Evolutionary conservation across 176 grass and related monocot genomes (phyloP), one percentile per base, ranked within the genome.

Genomic region (Tillandsia fasciculata): DNA sequence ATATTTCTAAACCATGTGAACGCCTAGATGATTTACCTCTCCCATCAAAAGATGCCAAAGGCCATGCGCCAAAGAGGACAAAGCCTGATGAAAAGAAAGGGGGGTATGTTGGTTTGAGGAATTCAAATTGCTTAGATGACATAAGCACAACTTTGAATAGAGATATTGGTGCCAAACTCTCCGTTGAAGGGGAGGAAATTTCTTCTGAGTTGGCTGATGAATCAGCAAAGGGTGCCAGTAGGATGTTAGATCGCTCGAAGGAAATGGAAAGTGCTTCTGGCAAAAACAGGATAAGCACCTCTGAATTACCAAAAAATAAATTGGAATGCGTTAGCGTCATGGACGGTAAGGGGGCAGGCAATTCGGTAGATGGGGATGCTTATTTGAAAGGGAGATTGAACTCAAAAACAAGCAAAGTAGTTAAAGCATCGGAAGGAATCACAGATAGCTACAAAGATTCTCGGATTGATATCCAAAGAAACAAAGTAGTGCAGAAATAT

Each of bases 81-180:
- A 85, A 80, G 63, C 67, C 50, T 64, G 14, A 74, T 64, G 70
- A 71, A 79, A 73, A 72, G 53, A 75, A 80, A 68, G 65, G 70
- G 12, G 49, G 48, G 49, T 29, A 29, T 64, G 66, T 12, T 5
- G 68, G 29, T 74, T 28, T 70, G 2, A 77, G 72, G 58, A 50
- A 51, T 79, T 79, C 57, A 64, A 70, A 82, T 70, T 48, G 10
- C 65, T 77, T 68, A 58, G 49, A 48, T 74, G 48, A 49, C 26
- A 77, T 69, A 65, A 47, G 69, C 64, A 67, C 52, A 64, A 42
- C 70, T 68, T 26, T 72, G 63, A 75, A 75, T 78, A 81, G 57
- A 63, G 80, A 75, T 68, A 52, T 66, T 64, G 72, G 75, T 17
- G 64, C 65, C 53, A 59, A 80, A 20, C 71, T 26, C 22, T 49